Percentiles rank a stretch among this genome's conserved stretches.
Evolutionary conservation across 1,284 basidiomycete genomes (phyloP).

Genomic region (Spongispora temasekensis): DNA sequence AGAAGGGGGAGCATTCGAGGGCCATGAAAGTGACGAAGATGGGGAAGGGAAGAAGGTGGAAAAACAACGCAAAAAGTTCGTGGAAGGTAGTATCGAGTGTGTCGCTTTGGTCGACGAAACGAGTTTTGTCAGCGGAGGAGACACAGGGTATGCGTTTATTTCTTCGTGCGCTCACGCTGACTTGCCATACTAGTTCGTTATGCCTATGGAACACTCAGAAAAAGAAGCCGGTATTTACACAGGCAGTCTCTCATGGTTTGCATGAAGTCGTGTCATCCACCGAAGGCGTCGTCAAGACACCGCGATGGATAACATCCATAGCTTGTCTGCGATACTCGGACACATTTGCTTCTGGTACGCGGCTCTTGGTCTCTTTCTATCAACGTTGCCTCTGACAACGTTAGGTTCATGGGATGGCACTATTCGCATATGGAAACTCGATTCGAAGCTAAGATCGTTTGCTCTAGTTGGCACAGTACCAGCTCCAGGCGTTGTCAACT

Average conservation of each 20-base stretch:
- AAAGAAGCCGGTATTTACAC: constrained; percentile 93
- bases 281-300: constrained; percentile 73
- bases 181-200: constrained; percentile 64
- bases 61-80: constrained; percentile 54
- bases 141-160: constrained; percentile 75
- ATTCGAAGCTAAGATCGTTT: constrained; percentile 77
- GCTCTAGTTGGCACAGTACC: constrained; percentile 61
- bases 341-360: constrained; percentile 83
- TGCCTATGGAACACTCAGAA: constrained; percentile 92
- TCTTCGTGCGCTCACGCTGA: no score
- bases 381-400: constrained; percentile 10
- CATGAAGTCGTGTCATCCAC: constrained; percentile 68
- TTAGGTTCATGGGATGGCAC: constrained; percentile 90
- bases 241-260: constrained; percentile 85
- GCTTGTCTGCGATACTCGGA: constrained; percentile 87
- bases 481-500: constrained; percentile 85
- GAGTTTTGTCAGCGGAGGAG: constrained; percentile 92
- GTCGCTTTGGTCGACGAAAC: constrained; percentile 94
- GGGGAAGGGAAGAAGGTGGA: constrained; percentile 40
- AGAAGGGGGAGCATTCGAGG: constrained; percentile 67
- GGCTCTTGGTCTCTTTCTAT: neutral
- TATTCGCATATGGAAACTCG: constrained; percentile 89
- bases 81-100: constrained; percentile 92
- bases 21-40: constrained; percentile 52
- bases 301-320: constrained; percentile 91